Evolutionary conservation across 1,284 basidiomycete species (phyloP).

Genomic region (Fomitiporia mediterranea): DNA sequence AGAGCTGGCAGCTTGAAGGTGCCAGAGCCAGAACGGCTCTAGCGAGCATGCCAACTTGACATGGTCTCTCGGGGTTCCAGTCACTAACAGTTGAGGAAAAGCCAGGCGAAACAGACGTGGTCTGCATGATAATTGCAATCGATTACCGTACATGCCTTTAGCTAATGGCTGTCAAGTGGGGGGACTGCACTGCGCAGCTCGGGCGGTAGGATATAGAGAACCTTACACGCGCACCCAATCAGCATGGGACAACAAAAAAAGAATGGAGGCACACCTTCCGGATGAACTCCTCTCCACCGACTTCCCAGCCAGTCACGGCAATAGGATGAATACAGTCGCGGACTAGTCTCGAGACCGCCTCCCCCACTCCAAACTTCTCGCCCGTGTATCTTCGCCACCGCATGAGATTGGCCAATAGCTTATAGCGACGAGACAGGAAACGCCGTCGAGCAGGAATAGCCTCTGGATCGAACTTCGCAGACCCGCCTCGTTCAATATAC

Average conservation of each 20-base stretch:
- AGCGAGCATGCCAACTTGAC: slow-evolving; percentile 15
- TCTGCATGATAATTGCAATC: no score
- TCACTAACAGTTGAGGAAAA: not conserved
- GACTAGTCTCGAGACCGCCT: slow-evolving; percentile 55
- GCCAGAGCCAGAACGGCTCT: slow-evolving; percentile 15
- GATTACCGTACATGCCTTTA: no score
- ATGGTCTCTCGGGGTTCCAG: slow-evolving; percentile 13
- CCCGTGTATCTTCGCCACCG: slow-evolving; percentile 73
- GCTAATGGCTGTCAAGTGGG: no score
- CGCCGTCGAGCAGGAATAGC: slow-evolving; percentile 68
- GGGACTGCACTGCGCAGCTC: slow-evolving; percentile 14
- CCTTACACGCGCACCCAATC: not conserved
- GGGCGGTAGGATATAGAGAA: slow-evolving; percentile 8
- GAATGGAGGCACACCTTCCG: slow-evolving; percentile 47
- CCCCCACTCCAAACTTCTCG: slow-evolving; percentile 54
- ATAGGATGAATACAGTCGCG: slow-evolving; percentile 61
- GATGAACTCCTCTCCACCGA: slow-evolving; percentile 73
- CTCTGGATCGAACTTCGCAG: slow-evolving; percentile 70
- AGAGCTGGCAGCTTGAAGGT: slow-evolving; percentile 14
- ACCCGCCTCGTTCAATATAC: slow-evolving; percentile 33
- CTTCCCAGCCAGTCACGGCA: slow-evolving; percentile 80
- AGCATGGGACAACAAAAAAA: not conserved
- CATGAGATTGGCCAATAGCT: slow-evolving; percentile 69
- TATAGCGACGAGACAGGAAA: slow-evolving; percentile 64
- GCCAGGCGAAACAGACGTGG: no score